Base-by-base conservation (phyloP, 169 alveolate genomes). In the Cryptosporidium sp. region DNA sequence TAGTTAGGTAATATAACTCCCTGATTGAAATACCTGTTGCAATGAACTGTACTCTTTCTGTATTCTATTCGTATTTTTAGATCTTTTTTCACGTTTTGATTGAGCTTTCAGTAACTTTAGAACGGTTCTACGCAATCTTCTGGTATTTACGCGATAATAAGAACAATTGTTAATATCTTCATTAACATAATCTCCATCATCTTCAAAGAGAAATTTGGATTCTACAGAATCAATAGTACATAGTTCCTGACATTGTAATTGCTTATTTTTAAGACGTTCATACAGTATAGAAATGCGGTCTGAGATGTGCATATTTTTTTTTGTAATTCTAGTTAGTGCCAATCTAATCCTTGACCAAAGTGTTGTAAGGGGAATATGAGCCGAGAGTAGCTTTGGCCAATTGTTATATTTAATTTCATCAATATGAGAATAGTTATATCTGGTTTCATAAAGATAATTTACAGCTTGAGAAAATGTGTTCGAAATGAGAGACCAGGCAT, bases 321-420 rank as follows among this genome's bases (percentile, higher is more conserved):
- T 45, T 16, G 89, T 80, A 33, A 65, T 18, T 62, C 89, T 59
- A 35, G 52, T 48, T 45, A 80, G 21, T 39, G 80, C 74, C 68
- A 80, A 59, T 41, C 89, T 59, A 2, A 80, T 80, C 35, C 89
- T 80, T 62, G 89, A 80, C 89, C 89, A 80, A 6, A 80, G 67
- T n/a, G 73, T 80, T 18, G 89, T 80, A 18, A 80, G 51, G 14
- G 89, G 89, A 62, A 80, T 43, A 43, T 80, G 65, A 9, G 37
- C 69, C 0, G 89, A 65, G 2, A 80, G 26, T 4, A 80, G 37
- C 31, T 80, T 80, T 8, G 73, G 73, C 89, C 89, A 80, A 43
- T 80, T 80, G 39, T 62, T 80, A 58, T 80, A 65, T 41, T 80
- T 80, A 35, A 80, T 80, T 29, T 80, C 89, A 43, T 80, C 75